Evolutionary conservation across 345 rosid genomes (phyloP).

Genomic region (Melastoma malabathricum): DNA sequence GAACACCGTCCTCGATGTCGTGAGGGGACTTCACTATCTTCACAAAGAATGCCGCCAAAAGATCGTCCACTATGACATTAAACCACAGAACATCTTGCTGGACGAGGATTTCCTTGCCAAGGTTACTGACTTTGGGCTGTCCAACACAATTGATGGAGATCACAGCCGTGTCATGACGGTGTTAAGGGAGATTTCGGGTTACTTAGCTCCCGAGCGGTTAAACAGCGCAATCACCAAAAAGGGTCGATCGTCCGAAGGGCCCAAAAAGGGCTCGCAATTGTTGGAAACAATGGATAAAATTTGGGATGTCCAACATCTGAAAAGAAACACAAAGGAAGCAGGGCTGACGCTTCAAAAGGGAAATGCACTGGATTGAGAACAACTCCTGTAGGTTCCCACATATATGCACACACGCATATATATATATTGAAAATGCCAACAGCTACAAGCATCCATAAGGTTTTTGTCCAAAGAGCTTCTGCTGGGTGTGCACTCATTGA

Average conservation of each 20-base stretch:
- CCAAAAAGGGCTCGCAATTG: no score
- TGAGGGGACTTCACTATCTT: slow-evolving; percentile 21
- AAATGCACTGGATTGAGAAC: no score
- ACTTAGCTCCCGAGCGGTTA: slow-evolving; percentile 3
- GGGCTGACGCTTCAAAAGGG: no score
- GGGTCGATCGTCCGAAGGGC: not conserved
- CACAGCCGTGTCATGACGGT: slow-evolving; percentile 7
- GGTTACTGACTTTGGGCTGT: slow-evolving; percentile 13
- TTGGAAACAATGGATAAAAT: no score
- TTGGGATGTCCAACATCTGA: no score
- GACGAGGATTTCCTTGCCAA: slow-evolving; percentile 9
- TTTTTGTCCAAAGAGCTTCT: no score
- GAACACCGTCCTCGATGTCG: slow-evolving; percentile 19
- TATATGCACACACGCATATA: no score
- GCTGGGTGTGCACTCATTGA: no score
- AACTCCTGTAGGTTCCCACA: no score
- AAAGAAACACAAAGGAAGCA: no score
- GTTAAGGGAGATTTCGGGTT: slow-evolving; percentile 7
- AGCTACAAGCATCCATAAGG: no score
- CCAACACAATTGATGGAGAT: slow-evolving; percentile 7
- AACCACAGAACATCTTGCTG: slow-evolving; percentile 10
- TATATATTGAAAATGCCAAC: no score
- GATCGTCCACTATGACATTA: slow-evolving; percentile 9
- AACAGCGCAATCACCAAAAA: slow-evolving; percentile 6
- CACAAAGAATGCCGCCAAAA: slow-evolving; percentile 18